phyloP scores from a whole-genome alignment of 2,329 filamentous ascomycete species.

The Chrysosporium queenslandicum region DNA sequence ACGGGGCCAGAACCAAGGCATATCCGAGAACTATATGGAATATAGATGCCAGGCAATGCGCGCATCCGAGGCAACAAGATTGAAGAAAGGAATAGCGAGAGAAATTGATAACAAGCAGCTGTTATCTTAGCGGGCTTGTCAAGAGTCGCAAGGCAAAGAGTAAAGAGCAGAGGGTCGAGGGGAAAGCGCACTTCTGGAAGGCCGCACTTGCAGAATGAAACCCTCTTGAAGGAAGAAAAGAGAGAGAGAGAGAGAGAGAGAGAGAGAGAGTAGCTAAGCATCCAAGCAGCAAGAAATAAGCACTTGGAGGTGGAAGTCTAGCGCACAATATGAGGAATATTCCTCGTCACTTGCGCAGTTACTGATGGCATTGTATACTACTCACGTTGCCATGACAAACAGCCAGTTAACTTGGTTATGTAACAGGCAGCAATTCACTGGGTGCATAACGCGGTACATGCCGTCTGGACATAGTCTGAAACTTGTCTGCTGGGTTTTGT shows the following conservation, averaged over 20 bases:
- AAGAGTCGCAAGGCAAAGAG: not conserved
- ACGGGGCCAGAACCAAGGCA: constrained; percentile 5
- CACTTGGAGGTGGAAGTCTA: not conserved
- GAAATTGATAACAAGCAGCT: not conserved
- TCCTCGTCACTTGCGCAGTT: not conserved
- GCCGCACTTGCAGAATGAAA: not conserved
- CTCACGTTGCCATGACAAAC: constrained; percentile 1
- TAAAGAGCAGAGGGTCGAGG: not conserved
- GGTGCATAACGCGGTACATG: not conserved
- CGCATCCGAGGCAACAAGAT: not conserved
- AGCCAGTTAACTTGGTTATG: not conserved
- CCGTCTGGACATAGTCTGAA: not conserved
- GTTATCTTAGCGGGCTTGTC: not conserved
- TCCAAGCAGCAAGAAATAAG: not conserved
- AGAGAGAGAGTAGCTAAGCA: not conserved
- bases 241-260: not conserved
- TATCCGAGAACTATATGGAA: not conserved
- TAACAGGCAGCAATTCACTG: not conserved
- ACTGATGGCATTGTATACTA: not conserved
- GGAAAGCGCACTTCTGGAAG: not conserved
- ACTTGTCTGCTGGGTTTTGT: too few relatives aligned
- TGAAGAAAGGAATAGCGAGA: not conserved
- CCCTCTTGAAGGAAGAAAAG: not conserved
- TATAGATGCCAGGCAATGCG: not conserved
- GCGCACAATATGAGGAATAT: not conserved